Conservation (phyloP, 1,284 basidiomycete species). For the Amylostereum areolatum region DNA sequence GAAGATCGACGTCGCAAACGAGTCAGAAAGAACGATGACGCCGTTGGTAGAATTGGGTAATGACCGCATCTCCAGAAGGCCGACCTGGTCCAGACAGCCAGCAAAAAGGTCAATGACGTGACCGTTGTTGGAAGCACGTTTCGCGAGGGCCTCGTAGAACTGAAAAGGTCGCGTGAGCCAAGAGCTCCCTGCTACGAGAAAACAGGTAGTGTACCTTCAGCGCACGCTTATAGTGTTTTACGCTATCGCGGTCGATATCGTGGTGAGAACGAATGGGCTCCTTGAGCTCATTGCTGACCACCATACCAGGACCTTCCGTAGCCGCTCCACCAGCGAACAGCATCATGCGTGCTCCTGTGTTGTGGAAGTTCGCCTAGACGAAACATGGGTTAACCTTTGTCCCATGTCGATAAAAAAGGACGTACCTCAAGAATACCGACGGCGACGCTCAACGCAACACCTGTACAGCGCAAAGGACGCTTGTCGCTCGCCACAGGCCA, state of each 20-base stretch:
- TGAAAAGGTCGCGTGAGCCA: slow-evolving; percentile 24
- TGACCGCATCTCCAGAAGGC: slow-evolving; percentile 96
- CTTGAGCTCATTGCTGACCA: slow-evolving; percentile 92
- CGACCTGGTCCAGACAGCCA: slow-evolving; percentile 97
- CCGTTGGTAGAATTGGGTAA: slow-evolving; percentile 95
- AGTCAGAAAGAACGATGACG: slow-evolving; percentile 93
- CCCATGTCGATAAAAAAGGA: neutral
- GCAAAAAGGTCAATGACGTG: slow-evolving; percentile 96
- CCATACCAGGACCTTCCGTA: slow-evolving; percentile 96
- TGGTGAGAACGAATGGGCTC: slow-evolving; percentile 99
- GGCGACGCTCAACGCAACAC: slow-evolving; percentile 91
- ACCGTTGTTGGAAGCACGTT: slow-evolving; percentile 90
- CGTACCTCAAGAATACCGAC: slow-evolving; percentile 87
- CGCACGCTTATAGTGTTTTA: slow-evolving; percentile 97
- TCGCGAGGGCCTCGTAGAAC: slow-evolving; percentile 97
- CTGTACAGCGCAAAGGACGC: slow-evolving; percentile 92
- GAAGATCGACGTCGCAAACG: slow-evolving; percentile 98
- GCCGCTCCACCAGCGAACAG: slow-evolving; percentile 95
- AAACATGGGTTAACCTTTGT: neutral
- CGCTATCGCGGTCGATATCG: slow-evolving; percentile 96
- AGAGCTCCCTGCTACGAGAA: neutral
- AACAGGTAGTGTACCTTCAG: slow-evolving; percentile 61
- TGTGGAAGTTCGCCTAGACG: slow-evolving; percentile 81
- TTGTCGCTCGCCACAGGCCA: slow-evolving; percentile 98
- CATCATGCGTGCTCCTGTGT: slow-evolving; percentile 96